These are phyloP conservation scores for Xylariaceae sp. DNA, from an alignment of 2,329 filamentous ascomycete genomes.

Conservation along the genomic window DNA sequence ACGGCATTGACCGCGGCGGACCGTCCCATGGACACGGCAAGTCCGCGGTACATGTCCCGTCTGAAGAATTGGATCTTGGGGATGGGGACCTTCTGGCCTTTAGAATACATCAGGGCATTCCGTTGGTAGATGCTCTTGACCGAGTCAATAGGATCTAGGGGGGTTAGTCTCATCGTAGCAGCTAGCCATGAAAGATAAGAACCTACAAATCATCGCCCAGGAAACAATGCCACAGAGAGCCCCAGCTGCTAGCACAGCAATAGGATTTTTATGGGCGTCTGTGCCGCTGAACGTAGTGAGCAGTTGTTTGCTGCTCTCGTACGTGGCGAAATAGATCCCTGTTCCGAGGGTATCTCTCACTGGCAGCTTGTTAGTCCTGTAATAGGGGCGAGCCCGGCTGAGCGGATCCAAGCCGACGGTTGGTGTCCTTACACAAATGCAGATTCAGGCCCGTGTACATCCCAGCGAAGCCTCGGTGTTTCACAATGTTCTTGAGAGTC, in stretches of 20 bases:
- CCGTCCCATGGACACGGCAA: constrained; percentile 77
- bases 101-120: constrained; percentile 66
- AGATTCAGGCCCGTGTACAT: constrained; percentile 77
- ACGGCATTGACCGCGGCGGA: constrained; percentile 81
- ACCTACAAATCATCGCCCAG: constrained; percentile 70
- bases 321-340: constrained; percentile 82
- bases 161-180: constrained; percentile 6
- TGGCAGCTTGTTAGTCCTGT: constrained; percentile 32
- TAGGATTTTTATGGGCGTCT: constrained; percentile 68
- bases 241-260: constrained; percentile 72
- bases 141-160: constrained; percentile 66
- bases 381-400: background rate
- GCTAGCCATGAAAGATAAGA: background rate
- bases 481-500: constrained; percentile 71
- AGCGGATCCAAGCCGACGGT: background rate
- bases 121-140: constrained; percentile 83
- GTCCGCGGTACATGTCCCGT: constrained; percentile 72
- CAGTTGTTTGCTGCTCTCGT: constrained; percentile 79
- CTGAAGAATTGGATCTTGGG: constrained; percentile 76
- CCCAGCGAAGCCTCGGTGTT: constrained; percentile 65
- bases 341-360: constrained; percentile 81
- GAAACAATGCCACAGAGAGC: constrained; percentile 78
- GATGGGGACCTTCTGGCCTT: constrained; percentile 57
- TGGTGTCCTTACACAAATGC: constrained; percentile 59
- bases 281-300: constrained; percentile 69